Evolutionary conservation across 495 filamentous ascomycete species (phyloP).

Genomic region (Neurospora intermedia): DNA sequence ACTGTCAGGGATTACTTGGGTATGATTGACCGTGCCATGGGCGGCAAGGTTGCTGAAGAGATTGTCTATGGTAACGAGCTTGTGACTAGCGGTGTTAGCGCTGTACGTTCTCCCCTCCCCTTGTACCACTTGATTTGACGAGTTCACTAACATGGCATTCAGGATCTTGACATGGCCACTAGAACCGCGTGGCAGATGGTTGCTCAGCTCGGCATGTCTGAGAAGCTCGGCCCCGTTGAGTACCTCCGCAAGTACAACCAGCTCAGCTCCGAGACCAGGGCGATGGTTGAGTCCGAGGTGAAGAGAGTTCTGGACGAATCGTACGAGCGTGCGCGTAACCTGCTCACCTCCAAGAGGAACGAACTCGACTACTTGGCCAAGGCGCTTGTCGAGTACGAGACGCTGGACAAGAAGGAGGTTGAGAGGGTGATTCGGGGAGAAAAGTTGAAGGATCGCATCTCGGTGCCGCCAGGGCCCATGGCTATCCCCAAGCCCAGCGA

Average conservation of each 20-base stretch:
- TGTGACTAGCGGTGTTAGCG: slow-evolving; percentile 72
- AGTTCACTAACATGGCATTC: slow-evolving; percentile 11
- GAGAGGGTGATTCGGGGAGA: slow-evolving; percentile 78
- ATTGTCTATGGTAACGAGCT: slow-evolving; percentile 78
- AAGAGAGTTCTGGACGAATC: slow-evolving; percentile 75
- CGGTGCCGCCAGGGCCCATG: slow-evolving; percentile 39
- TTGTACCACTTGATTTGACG: background rate
- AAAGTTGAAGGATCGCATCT: slow-evolving; percentile 49
- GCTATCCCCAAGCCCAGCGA: slow-evolving; percentile 29
- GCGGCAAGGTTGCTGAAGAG: slow-evolving; percentile 91
- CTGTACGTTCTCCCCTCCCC: slow-evolving; percentile 42
- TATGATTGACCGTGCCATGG: slow-evolving; percentile 71
- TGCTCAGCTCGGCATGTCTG: slow-evolving; percentile 77
- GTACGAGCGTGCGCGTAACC: slow-evolving; percentile 56
- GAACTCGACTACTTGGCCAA: slow-evolving; percentile 81
- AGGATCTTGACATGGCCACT: slow-evolving; percentile 81
- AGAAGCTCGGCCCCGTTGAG: slow-evolving; percentile 81
- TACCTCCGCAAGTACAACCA: slow-evolving; percentile 65
- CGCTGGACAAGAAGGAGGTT: slow-evolving; percentile 76
- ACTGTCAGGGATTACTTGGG: slow-evolving; percentile 64
- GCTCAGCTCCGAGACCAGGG: slow-evolving; percentile 74
- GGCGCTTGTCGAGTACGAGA: slow-evolving; percentile 90
- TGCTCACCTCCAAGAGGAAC: slow-evolving; percentile 59
- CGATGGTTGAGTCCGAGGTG: slow-evolving; percentile 77
- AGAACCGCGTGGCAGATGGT: slow-evolving; percentile 73